Evolutionary conservation across 148 eudicot species (phyloP).

Genomic region (Chenopodium quinoa): DNA sequence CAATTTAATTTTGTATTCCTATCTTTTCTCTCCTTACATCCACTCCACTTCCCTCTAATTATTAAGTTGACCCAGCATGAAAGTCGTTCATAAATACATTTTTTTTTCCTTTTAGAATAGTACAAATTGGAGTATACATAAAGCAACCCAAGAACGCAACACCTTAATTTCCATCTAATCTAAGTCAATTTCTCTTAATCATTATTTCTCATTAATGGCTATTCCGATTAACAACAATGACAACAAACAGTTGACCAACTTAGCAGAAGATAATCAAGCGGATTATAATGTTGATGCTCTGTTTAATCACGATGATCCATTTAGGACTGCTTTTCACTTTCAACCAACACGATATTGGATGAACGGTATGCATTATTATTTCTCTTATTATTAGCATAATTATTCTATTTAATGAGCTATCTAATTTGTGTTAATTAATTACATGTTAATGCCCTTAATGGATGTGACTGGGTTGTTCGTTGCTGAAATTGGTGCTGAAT

Average conservation of each 20-base stretch:
- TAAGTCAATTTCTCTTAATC: neutral
- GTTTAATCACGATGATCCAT: slow-evolving; percentile 16
- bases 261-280: slow-evolving; percentile 2
- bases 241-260: neutral
- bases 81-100: no score
- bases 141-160: neutral
- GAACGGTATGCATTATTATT: slow-evolving; percentile 15
- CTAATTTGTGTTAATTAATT: neutral
- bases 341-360: slow-evolving; percentile 26
- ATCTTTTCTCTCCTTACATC: no score
- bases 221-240: neutral
- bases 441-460: no score
- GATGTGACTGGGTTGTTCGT: neutral
- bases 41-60: no score
- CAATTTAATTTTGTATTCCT: no score
- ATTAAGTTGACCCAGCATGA: no score
- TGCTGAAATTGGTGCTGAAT: neutral
- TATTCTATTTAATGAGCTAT: neutral
- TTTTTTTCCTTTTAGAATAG: no score
- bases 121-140: no score
- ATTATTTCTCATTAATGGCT: neutral
- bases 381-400: no score
- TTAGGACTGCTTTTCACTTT: slow-evolving; percentile 28
- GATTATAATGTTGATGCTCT: neutral
- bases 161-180: neutral